Percentiles rank a stretch among this genome's conserved stretches.
Conservation (phyloP, 2,329 filamentous ascomycete genomes). For the Endoconidiophora polonica region DNA sequence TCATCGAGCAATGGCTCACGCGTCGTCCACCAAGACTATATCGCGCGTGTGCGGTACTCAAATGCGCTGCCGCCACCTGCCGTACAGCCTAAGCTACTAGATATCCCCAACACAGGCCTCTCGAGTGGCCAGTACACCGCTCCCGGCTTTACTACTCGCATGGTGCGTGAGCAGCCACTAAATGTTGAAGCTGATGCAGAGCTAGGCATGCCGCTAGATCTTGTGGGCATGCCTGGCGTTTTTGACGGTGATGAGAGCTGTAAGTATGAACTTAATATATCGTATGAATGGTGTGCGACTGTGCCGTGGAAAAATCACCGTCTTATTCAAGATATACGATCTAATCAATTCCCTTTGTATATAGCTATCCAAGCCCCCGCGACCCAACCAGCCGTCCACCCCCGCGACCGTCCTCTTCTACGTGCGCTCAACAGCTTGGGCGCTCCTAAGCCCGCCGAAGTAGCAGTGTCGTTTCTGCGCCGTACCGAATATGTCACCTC, state of each 20-base stretch:
- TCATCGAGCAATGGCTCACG: constrained; percentile 28
- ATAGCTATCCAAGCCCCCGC: constrained; percentile 68
- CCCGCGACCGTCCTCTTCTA: constrained; percentile 70
- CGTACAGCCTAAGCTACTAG: constrained; percentile 87
- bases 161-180: constrained; percentile 79
- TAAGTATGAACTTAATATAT: constrained; percentile 27
- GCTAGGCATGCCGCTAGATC: constrained; percentile 89
- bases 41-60: constrained; percentile 85
- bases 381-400: constrained; percentile 54
- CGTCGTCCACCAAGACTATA: constrained; percentile 82
- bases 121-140: constrained; percentile 77
- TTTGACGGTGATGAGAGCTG: constrained; percentile 92
- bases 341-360: background rate
- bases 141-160: constrained; percentile 72
- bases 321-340: background rate
- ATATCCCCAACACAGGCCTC: constrained; percentile 87
- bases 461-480: constrained; percentile 81
- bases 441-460: constrained; percentile 60
- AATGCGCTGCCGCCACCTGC: constrained; percentile 91
- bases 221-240: constrained; percentile 86
- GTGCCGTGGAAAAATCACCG: background rate
- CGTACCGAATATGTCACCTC: constrained; percentile 88
- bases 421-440: constrained; percentile 70
- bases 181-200: constrained; percentile 97
- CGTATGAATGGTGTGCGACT: background rate